Evolutionary conservation across 1,284 basidiomycete genomes (phyloP).

Genomic region (Golubevia pallescens): DNA sequence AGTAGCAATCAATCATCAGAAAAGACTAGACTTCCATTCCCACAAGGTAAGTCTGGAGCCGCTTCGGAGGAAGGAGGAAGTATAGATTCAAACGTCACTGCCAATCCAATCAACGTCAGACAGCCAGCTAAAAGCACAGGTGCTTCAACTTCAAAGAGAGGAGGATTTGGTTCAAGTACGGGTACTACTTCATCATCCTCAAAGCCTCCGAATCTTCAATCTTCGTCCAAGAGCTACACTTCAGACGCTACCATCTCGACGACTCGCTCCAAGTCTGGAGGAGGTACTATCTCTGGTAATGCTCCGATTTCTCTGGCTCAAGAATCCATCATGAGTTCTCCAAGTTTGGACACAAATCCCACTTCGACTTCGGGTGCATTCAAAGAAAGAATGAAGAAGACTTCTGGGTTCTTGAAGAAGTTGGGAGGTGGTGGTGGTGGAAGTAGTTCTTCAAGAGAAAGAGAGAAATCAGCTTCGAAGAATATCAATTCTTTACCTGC

Average conservation of each 20-base stretch:
- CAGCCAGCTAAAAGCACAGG: background rate
- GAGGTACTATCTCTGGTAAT: slow-evolving; percentile 6
- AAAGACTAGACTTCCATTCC: too few species aligned
- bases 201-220: background rate
- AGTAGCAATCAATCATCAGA: background rate
- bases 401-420: slow-evolving; percentile 45
- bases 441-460: background rate
- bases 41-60: background rate
- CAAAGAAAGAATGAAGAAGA: slow-evolving; percentile 52
- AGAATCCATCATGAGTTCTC: slow-evolving; percentile 14
- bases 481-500: too few species aligned
- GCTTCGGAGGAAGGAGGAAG: background rate
- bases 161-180: background rate
- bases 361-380: slow-evolving; percentile 16
- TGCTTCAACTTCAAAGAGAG: background rate
- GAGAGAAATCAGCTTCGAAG: too few species aligned
- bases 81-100: background rate
- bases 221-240: background rate
- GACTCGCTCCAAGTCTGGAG: slow-evolving; percentile 5
- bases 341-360: slow-evolving; percentile 1
- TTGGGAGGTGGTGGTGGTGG: slow-evolving; percentile 23
- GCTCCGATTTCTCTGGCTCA: slow-evolving; percentile 22
- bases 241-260: background rate
- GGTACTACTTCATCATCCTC: background rate
- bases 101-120: background rate